Evolutionary conservation across 2,329 filamentous ascomycete genomes (phyloP), one percentile per base, ranked within the genome.

Genomic region (Cercospora sojina): DNA sequence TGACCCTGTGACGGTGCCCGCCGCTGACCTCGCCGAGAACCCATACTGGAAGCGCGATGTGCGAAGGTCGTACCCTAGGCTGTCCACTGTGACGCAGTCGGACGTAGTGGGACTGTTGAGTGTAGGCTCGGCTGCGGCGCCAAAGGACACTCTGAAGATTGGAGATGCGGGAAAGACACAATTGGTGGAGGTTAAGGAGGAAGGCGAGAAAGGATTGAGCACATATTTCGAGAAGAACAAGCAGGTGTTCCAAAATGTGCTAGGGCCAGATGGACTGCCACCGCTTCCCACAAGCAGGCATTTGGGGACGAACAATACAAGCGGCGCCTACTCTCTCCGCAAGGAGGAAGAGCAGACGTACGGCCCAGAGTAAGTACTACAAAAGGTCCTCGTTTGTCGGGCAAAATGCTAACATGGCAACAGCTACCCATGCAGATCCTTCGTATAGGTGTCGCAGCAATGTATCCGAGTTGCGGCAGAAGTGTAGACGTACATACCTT

Each of bases 31-130:
- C 74, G 92, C 92, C 74, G 91, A 94, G 79, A 96, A 96, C 82
- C 88, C 92, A 41, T 96, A 97, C 84, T 99, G 93, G 92, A 96
- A 96, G 85, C 93, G 95, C 75, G 95, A 99, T 77, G 80, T 83
- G 68, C 91, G 95, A 74, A 87, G 95, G 75, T 85, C 85, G 75
- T 98, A 98, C 82, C 91, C 95, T 32, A 86, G 85, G 73, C 85
- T 91, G 64, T 94, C 90, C 76, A 88, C 91, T 55, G 86, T 99
- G 69, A 89, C 84, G 67, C 95, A 98, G 83, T 87, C 87, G 56
- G 91, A 98, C 79, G 89, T 92, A 60, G 95, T 95, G 25, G 90
- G 90, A 49, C 86, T 99, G 74, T 84, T 99, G 77, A 89, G 86
- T 29, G 88, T 98, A 53, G 95, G 95, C 72, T 97, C 90, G 81